These are phyloP conservation scores for Penicillium salamii DNA, from an alignment of 495 filamentous ascomycete genomes.

Conservation along the genomic window DNA sequence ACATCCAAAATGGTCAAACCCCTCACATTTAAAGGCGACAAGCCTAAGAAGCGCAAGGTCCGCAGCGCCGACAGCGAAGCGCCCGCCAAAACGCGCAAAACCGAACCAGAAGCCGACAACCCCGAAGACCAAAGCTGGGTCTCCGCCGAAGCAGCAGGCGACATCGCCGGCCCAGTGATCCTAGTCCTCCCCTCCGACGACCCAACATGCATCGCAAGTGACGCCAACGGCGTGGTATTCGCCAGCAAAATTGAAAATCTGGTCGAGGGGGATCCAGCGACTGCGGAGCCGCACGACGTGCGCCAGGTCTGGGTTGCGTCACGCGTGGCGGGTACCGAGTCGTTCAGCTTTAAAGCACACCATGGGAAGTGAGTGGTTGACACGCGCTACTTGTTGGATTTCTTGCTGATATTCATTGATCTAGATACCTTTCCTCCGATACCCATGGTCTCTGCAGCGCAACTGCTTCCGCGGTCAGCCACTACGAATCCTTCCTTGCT, in stretches of 20 bases:
- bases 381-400: neutral
- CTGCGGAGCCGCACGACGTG: conserved; percentile 90
- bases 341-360: conserved; percentile 79
- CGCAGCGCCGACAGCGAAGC: conserved; percentile 35
- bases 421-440: conserved; percentile 75
- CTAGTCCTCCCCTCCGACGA: conserved; percentile 69
- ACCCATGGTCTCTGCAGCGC: conserved; percentile 76
- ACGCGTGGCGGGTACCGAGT: conserved; percentile 75
- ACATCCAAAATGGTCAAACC: conserved; percentile 64
- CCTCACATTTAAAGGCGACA: conserved; percentile 94
- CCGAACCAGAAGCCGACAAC: conserved; percentile 22
- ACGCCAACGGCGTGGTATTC: conserved; percentile 82
- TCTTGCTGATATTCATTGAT: neutral
- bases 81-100: conserved; percentile 36
- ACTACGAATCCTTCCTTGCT: conserved; percentile 78
- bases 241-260: conserved; percentile 77
- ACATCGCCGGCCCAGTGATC: conserved; percentile 82
- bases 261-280: conserved; percentile 69
- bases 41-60: conserved; percentile 84
- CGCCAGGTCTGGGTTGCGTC: conserved; percentile 94
- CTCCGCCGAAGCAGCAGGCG: conserved; percentile 68
- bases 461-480: conserved; percentile 72
- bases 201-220: conserved; percentile 74
- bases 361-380: conserved; percentile 66
- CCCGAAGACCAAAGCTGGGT: conserved; percentile 84